Evolutionary conservation across 108 stramenopile species (phyloP), one percentile per base, ranked within the genome.

Genomic region (Bacterosira constricta): DNA sequence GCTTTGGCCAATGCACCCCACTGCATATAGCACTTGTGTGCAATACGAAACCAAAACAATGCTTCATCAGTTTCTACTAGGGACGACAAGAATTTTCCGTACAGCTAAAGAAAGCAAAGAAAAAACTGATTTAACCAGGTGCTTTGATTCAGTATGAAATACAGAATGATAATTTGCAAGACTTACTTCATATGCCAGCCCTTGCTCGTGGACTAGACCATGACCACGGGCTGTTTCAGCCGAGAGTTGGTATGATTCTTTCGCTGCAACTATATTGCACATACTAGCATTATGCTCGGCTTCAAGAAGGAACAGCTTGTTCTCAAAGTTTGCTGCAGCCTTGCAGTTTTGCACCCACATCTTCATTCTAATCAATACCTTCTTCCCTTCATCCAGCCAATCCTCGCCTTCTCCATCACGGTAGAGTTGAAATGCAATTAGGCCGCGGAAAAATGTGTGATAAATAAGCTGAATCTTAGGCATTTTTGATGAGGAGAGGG

Each of bases 391-490:
- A 3, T 65, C 45, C 20, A 65, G 32, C 35, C 64, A 35, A 18
- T 65, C 49, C n/a, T 65, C 47, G 23, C 49, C 64, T 18, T 36
- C 32, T 7, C 30, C 34, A 26, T 65, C 11, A 17, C 26, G 47
- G 44, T 65, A 65, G 0, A 65, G n/a, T 13, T 65, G 64, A 23
- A 51, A 49, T 17, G 30, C 32, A 23, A 65, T 51, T n/a, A 65
- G 41, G 27, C 64, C 47, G 15, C 64, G 29, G 30, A 15, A 65
- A 20, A 13, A 65, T 1, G 32, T 25, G 21, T 4, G 21, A 51
- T 13, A 11, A 2, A 65, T 29, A 18, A 23, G 21, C 32, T 17
- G 15, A 4, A 65, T 0, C 18, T 32, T 34, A 5, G 64, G 64
- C 10, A 30, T 26, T 18, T 36, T 65, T 9, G 1, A 30, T 27